These are phyloP conservation scores for Auriculariales sp. DNA, from an alignment of 768 basidiomycete genomes.

Conservation along the genomic window DNA sequence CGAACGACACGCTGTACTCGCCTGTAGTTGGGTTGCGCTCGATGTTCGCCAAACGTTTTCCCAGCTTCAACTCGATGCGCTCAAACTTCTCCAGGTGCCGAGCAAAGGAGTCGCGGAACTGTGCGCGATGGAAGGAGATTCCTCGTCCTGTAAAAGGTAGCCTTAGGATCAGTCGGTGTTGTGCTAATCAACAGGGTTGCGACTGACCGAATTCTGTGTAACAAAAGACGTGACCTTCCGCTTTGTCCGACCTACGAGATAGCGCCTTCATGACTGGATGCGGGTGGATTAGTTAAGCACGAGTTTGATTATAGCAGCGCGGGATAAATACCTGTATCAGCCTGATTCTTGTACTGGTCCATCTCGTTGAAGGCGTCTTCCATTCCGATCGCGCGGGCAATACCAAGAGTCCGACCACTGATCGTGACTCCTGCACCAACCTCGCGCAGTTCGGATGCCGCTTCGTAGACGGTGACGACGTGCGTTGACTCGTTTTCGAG, in stretches of 20 bases:
- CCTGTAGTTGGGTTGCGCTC: constrained; percentile 14
- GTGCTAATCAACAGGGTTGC: neutral
- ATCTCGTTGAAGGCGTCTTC: constrained; percentile 16
- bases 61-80: constrained; percentile 31
- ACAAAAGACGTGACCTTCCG: neutral
- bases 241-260: neutral
- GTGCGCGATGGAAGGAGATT: neutral
- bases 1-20: constrained; percentile 31
- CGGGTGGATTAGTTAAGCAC: neutral
- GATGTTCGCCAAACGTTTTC: constrained; percentile 52
- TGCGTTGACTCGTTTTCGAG: no score
- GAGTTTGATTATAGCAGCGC: neutral
- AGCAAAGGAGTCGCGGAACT: neutral
- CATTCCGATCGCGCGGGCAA: constrained; percentile 24
- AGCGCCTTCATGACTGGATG: neutral
- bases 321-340: neutral
- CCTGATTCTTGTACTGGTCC: constrained; percentile 11
- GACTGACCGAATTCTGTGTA: neutral
- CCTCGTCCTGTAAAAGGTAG: neutral
- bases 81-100: neutral
- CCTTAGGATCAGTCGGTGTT: neutral
- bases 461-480: no score
- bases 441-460: no score
- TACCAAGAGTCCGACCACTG: no score
- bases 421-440: no score